Base-by-base conservation (phyloP, 2,329 filamentous ascomycete genomes). In the Aspergillus fructus region DNA sequence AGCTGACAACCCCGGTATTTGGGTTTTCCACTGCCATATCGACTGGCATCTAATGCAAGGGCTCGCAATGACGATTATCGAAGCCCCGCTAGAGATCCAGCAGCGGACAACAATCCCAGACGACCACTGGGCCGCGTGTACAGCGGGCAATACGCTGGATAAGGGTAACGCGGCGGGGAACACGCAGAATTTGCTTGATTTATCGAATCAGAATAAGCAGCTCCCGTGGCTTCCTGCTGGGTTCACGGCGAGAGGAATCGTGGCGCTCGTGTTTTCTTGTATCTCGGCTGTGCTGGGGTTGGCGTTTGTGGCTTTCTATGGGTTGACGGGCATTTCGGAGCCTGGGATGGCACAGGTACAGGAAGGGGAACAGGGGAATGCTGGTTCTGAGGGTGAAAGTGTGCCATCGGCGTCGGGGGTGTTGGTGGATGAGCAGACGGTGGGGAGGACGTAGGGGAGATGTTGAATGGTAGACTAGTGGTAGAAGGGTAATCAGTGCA, bases 111-210 rank as follows among this genome's bases (percentile, higher is more conserved):
- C 80, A 15, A 27, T 49, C 33, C 47, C 47, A 21, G n/a, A 49
- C 11, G 33, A 87, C 58, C 85, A 89, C 65, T 75, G 58, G 12
- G 81, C 83, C 9, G 82, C 76, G 4, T 93, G 90, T 69, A 74
- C 75, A 6, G 81, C 78, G 0, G 77, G 71, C 0, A 74, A 76
- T 6, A 72, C 85, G 0, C 79, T 84, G 1, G 82, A 76, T 0
- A 65, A 67, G 3, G 91, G 91, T 3, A 94, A 94, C 65, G 91
- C 90, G 0, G 91, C 89, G 0, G 91, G 81, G 0, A 91, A 92
- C 66, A 86, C 83, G 0, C 70, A 73, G 0, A 74, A 93, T 63
- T 74, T 85, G 5, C 74, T 90, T 0, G 83, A 94, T 61, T 75
- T 91, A 2, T 74, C 70, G 0, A 88, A 87, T 9, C 77, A 89